Evolutionary conservation across 148 eudicot genomes (phyloP), one percentile per base, ranked within the genome.

Genomic region (Agrostemma githago): DNA sequence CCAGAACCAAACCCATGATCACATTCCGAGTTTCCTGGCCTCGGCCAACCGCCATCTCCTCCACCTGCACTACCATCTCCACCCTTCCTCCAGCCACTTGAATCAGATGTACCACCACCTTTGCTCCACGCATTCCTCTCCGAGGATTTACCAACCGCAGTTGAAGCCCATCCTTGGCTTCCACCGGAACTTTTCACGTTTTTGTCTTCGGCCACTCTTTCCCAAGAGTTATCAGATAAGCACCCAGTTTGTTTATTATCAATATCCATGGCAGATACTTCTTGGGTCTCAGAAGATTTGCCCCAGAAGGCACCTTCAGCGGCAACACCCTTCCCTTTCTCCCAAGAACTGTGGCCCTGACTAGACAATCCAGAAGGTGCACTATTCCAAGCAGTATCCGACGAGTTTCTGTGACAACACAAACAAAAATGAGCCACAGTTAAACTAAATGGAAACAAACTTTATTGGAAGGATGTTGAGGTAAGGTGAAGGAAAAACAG

Each of bases 161-260:
- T 37, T 26, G 66, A 62, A 62, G 15, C 10, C 66, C 66, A 67
- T 66, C 71, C 72, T 68, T 79, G 8, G 84, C 6, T 61, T 66
- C 72, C 76, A 84, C 61, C 80, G n/a, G 77, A 61, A 11, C 78
- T 70, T 60, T 63, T 62, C 37, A 71, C 73, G 86, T 85, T 60
- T 59, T 81, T 81, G 70, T 64, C 78, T 66, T 21, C 66, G 15
- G 53, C 84, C 51, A 76, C 81, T 74, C 66, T 75, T 3, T 87
- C 83, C 85, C 84, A 86, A 59, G 84, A 61, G 79, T 72, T 77
- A 26, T 82, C 81, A 61, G 62, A 34, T 37, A 15, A 17, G 16
- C 70, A 44, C 68, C 66, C 41, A 39, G 79, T 62, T 72, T 72
- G 37, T 38, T 61, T 69, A 20, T 48, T 79, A 38, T 76, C 51